Conservation (phyloP, 139 green algal species). For the Desmodesmus armatus region DNA sequence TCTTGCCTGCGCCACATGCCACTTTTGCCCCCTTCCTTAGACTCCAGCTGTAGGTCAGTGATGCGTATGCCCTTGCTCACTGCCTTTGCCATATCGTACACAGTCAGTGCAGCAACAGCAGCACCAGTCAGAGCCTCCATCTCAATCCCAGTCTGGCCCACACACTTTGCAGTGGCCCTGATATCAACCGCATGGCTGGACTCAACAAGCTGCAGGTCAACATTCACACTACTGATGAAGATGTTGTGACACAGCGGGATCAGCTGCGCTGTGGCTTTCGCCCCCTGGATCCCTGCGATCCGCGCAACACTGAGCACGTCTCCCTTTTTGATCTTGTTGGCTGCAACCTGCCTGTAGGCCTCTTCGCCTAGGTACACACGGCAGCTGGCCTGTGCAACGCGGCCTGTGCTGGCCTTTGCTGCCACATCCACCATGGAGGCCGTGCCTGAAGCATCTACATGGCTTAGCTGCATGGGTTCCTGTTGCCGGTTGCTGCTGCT, state of each 20-base stretch:
- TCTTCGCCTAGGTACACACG: constrained; percentile 73
- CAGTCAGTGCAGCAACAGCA: constrained; percentile 85
- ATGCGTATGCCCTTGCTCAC: constrained; percentile 84
- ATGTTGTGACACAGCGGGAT: constrained; percentile 96
- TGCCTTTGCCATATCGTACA: constrained; percentile 99
- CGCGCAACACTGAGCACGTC: constrained; percentile 90
- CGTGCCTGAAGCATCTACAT: constrained; percentile 63
- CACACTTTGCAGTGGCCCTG: constrained; percentile 57
- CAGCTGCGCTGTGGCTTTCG: constrained; percentile 86
- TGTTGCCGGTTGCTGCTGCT: constrained; percentile 31
- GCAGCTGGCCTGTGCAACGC: constrained; percentile 74
- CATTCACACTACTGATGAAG: constrained; percentile 72
- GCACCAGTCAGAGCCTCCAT: constrained; percentile 97
- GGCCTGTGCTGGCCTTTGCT: constrained; percentile 63
- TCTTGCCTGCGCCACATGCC: constrained; percentile 52
- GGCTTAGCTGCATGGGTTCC: constrained; percentile 50
- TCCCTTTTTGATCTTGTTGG: constrained; percentile 86
- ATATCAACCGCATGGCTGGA: constrained; percentile 66
- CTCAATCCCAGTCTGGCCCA: constrained; percentile 91
- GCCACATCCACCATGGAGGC: constrained; percentile 91
- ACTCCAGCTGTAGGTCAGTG: constrained; percentile 78
- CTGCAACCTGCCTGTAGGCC: constrained; percentile 75
- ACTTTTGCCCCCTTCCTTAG: constrained; percentile 88
- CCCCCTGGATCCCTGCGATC: constrained; percentile 93
- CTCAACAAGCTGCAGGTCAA: constrained; percentile 73